Evolutionary conservation across 495 filamentous ascomycete genomes (phyloP).

Genomic region (Aspergillus cavernicola): DNA sequence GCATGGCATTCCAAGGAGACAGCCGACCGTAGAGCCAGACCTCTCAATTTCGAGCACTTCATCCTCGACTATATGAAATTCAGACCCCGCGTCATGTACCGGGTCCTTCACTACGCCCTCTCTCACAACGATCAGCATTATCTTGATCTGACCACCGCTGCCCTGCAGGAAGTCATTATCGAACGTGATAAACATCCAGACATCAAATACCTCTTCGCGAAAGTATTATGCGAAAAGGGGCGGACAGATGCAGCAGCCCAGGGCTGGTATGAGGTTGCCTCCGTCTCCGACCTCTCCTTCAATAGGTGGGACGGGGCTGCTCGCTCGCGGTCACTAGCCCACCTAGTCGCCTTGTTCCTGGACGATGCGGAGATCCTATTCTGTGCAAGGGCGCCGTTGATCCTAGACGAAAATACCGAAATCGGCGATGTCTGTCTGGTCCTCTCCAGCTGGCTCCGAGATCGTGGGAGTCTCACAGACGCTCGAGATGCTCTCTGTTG

Average conservation of each 20-base stretch:
- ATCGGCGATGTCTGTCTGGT: not conserved
- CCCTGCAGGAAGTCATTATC: no score
- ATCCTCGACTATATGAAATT: no score
- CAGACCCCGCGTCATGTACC: not conserved
- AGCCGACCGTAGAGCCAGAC: no score
- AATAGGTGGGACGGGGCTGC: not conserved
- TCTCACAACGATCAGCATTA: not conserved
- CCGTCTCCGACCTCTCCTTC: not conserved
- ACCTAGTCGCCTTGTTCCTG: conserved; percentile 1
- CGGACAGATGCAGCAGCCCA: not conserved
- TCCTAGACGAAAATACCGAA: not conserved
- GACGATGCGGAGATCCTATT: not conserved
- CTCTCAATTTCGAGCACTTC: no score
- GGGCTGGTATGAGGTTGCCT: not conserved
- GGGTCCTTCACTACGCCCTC: not conserved
- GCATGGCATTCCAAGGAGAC: no score
- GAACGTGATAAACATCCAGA: no score
- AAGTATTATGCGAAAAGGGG: conserved; percentile 8
- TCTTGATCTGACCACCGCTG: not conserved
- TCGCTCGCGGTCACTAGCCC: not conserved
- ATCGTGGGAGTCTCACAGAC: not conserved
- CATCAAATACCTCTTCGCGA: not conserved
- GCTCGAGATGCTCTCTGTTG: conserved; percentile 10
- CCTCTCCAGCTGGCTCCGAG: not conserved
- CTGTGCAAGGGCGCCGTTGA: no score